These are phyloP conservation scores for Limnomonas spitsbergensis DNA, from an alignment of 139 green algal genomes.

Conservation along the genomic window DNA sequence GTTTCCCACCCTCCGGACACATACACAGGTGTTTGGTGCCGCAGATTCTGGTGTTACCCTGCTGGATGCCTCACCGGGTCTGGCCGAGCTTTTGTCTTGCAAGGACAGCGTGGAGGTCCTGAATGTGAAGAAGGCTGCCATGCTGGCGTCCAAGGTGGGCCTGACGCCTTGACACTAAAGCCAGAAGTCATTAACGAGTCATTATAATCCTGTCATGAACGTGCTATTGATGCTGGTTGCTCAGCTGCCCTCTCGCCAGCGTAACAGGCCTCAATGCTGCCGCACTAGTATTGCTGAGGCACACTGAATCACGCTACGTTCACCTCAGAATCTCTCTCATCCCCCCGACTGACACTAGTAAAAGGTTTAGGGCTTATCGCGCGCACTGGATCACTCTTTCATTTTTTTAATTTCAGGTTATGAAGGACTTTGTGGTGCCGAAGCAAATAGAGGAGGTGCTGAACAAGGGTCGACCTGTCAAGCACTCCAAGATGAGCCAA, in stretches of 20 bases:
- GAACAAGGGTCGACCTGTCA: constrained; percentile 85
- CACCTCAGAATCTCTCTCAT: too few relatives aligned
- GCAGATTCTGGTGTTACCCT: constrained; percentile 23
- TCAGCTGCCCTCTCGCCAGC: too few relatives aligned
- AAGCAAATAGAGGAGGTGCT: constrained; percentile 62
- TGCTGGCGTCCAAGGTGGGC: constrained; percentile 61
- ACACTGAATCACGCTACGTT: too few relatives aligned
- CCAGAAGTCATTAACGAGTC: not conserved
- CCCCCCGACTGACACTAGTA: too few relatives aligned
- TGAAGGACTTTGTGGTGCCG: constrained; percentile 73
- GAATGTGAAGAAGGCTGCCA: constrained; percentile 85
- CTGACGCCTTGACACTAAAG: too few relatives aligned
- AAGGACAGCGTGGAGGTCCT: constrained; percentile 84
- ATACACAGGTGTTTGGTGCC: too few relatives aligned
- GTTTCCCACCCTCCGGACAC: too few relatives aligned
- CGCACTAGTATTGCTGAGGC: too few relatives aligned
- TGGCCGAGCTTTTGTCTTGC: constrained; percentile 66
- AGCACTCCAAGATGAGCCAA: constrained; percentile 82
- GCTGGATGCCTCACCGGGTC: constrained; percentile 37
- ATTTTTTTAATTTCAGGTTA: constrained; percentile 32
- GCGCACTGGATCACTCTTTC: too few relatives aligned
- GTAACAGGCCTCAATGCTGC: too few relatives aligned
- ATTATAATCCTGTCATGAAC: not conserved
- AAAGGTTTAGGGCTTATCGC: too few relatives aligned
- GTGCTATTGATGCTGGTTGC: too few relatives aligned